Evolutionary conservation across 345 rosid species (phyloP).

Genomic region (Odontarrhena argentea): DNA sequence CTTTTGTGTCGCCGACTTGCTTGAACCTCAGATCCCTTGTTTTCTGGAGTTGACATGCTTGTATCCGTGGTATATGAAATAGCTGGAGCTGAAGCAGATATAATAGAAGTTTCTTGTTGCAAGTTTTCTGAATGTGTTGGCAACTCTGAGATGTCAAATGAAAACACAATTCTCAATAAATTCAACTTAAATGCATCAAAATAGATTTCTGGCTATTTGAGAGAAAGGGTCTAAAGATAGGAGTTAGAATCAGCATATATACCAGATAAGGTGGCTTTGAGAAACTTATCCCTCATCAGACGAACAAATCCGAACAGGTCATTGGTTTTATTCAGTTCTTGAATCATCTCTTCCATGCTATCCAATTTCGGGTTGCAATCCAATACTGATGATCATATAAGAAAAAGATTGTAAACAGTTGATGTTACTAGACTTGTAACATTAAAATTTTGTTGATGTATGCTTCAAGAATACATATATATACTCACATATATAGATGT

Average conservation of each 20-base stretch:
- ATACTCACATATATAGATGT: conserved; percentile 65
- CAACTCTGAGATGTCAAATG: conserved; percentile 45
- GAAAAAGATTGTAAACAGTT: conserved; percentile 28
- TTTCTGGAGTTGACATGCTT: conserved; percentile 56
- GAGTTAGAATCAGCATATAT: conserved; percentile 11
- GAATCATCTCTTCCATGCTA: conserved; percentile 60
- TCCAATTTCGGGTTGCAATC: conserved; percentile 69
- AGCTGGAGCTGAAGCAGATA: conserved; percentile 68
- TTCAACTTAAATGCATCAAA: conserved; percentile 17
- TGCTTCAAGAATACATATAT: conserved; percentile 20
- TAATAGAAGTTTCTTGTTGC: conserved; percentile 55
- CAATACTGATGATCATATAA: conserved; percentile 58
- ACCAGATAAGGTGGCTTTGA: conserved; percentile 66
- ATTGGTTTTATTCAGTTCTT: conserved; percentile 76
- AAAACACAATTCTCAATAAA: conserved; percentile 18
- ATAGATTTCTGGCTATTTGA: not conserved
- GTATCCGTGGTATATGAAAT: conserved; percentile 56
- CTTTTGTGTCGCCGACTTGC: conserved; percentile 41
- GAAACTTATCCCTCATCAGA: conserved; percentile 78
- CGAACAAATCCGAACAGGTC: conserved; percentile 82
- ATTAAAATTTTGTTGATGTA: conserved; percentile 6
- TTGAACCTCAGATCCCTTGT: conserved; percentile 44
- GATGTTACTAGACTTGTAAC: conserved; percentile 20
- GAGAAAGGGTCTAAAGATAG: conserved; percentile 5
- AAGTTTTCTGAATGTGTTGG: conserved; percentile 44